Evolutionary conservation across 2,329 filamentous ascomycete species (phyloP), one percentile per base, ranked within the genome.

Genomic region (Neopestalotiopsis rosae): DNA sequence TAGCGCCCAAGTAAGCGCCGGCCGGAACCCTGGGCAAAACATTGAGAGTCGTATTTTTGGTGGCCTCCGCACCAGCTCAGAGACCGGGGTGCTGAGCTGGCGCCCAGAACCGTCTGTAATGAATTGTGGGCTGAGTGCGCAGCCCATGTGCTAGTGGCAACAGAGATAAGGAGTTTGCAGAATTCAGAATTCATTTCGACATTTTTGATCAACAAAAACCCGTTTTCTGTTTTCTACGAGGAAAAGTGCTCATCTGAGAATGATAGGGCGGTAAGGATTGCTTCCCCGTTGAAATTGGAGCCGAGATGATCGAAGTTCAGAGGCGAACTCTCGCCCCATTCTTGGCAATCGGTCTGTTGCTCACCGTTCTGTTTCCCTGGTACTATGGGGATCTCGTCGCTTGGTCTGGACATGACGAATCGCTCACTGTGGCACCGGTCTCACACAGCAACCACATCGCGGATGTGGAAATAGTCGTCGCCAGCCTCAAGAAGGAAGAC

Each of bases 401-500:
- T 2, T 66, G 65, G 38, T 28, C 17, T n/a, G 52, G 38, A 40
- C 34, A 38, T 2, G 24, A 34, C n/a, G 5, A 20, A 4, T 49
- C 20, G 9, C 17, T n/a, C 13, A 49, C 58, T 0, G 34, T 20
- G 14, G 6, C 57, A 2, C 12, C 57, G 3, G 13, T n/a, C 20
- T 13, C 9, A 12, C 5, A 30, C 4, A n/a, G 9, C 1, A 30
- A 59, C 2, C 6, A 59, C 12, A 59, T 30, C 14, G 34, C 58
- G 28, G 70, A 76, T 57, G 71, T 76, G 7, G 76, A 77, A 38
- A 70, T 81, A 65, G 76, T 81, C 7, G 76, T 80, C 4, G 79
- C 79, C 2, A 78, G 76, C 69, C 71, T 76, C 13, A 72, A 72
- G 58, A 62, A 67, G 1, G 78, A 81, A 64, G 73, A 80, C 68